Conservation (phyloP, 2,329 filamentous ascomycete species). For the Aspergillus sergii region DNA sequence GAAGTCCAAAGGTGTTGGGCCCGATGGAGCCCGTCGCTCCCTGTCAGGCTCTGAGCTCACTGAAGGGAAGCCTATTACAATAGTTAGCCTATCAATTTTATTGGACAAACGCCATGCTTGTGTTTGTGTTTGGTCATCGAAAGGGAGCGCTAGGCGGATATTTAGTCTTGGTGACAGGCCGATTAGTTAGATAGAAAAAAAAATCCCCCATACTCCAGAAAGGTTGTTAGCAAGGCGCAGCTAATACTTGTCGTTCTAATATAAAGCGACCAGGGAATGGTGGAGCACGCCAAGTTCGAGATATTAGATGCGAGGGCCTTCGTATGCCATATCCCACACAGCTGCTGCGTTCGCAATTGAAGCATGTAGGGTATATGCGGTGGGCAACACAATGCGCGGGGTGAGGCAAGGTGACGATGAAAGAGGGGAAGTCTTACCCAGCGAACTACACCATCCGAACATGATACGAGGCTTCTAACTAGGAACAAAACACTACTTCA, state of each 20-base stretch:
- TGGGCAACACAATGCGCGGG: background rate
- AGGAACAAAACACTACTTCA: background rate
- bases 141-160: background rate
- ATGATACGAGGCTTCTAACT: conserved; percentile 21
- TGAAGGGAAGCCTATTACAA: conserved; percentile 32
- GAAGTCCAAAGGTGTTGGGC: conserved; percentile 55
- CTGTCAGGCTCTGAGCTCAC: conserved; percentile 38
- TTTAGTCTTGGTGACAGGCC: background rate
- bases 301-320: background rate
- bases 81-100: conserved; percentile 15
- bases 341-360: background rate
- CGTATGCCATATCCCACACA: background rate
- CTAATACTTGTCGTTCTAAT: background rate
- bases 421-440: conserved; percentile 30
- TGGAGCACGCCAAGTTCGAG: background rate
- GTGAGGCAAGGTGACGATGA: background rate
- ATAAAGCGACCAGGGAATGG: background rate
- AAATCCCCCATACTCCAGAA: background rate
- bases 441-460: conserved; percentile 37
- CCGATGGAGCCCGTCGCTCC: conserved; percentile 52
- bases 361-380: background rate
- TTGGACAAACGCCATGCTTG: background rate
- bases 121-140: background rate
- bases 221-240: too few relatives aligned
- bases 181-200: background rate